These are phyloP conservation scores for Peronospora farinosa DNA, from an alignment of 352 stramenopile genomes.

Conservation along the genomic window DNA sequence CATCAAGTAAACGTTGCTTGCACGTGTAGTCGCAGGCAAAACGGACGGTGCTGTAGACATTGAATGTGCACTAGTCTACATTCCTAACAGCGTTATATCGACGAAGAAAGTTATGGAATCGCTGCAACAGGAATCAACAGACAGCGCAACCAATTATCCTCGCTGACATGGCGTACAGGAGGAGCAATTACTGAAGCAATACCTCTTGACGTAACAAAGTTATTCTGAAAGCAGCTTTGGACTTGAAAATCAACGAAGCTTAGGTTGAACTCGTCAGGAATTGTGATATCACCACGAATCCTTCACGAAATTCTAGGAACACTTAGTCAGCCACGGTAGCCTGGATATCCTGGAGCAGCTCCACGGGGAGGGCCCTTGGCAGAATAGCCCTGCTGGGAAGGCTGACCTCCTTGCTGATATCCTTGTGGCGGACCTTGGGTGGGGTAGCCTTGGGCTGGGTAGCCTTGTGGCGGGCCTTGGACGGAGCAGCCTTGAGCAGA, in stretches of 20 bases:
- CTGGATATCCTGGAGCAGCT: conserved; percentile 27
- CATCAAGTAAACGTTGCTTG: no score
- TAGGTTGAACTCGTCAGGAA: background rate
- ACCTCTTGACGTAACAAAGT: conserved; percentile 25
- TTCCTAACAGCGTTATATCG: conserved; percentile 3
- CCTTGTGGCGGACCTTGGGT: background rate
- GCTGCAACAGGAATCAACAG: conserved; percentile 61
- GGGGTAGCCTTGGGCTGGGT: conserved; percentile 10
- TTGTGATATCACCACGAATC: background rate
- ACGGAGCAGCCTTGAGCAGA: conserved; percentile 1
- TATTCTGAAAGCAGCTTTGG: background rate
- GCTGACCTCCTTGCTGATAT: conserved; percentile 16
- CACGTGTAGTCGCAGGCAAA: conserved; percentile 23
- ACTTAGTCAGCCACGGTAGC: conserved; percentile 34
- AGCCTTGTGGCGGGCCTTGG: conserved; percentile 7
- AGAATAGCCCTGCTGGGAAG: conserved; percentile 15
- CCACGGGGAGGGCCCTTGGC: conserved; percentile 17
- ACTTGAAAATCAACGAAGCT: background rate
- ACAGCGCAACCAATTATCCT: conserved; percentile 56
- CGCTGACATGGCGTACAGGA: conserved; percentile 70
- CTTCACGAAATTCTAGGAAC: no score
- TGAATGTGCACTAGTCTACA: background rate
- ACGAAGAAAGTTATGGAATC: conserved; percentile 28
- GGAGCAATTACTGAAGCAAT: conserved; percentile 73
- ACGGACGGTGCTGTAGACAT: conserved; percentile 18